Conservation (phyloP, 2,329 filamentous ascomycete genomes). For the Penicillium sp. region DNA sequence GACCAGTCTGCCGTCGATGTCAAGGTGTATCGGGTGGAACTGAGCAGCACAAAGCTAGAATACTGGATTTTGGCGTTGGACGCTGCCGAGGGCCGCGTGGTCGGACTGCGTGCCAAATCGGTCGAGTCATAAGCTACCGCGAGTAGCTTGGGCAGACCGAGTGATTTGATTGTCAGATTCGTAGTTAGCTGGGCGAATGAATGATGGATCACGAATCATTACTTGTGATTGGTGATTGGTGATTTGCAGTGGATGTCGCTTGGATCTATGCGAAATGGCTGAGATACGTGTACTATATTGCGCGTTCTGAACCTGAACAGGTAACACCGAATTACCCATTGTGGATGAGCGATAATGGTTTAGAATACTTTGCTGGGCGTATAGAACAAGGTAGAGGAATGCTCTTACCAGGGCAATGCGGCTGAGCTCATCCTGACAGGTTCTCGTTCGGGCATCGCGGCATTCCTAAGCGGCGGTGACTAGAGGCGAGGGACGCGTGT, state of each 20-base stretch:
- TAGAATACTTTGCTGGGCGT: background rate
- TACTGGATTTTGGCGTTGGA: slow-evolving; percentile 75
- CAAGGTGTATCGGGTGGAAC: slow-evolving; percentile 68
- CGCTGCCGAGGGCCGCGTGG: slow-evolving; percentile 58
- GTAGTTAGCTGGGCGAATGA: too few relatives aligned
- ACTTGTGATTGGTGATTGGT: too few relatives aligned
- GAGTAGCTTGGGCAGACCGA: too few relatives aligned
- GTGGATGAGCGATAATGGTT: slow-evolving; percentile 1
- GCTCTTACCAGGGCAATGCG: background rate
- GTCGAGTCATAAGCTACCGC: slow-evolving; percentile 68
- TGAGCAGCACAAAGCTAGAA: slow-evolving; percentile 63
- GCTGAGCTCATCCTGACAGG: slow-evolving; percentile 8
- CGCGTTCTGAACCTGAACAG: too few relatives aligned
- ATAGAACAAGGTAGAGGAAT: background rate
- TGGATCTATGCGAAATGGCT: too few relatives aligned
- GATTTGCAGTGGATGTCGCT: too few relatives aligned
- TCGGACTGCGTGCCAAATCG: slow-evolving; percentile 74
- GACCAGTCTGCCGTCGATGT: slow-evolving; percentile 53
- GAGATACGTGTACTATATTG: too few relatives aligned
- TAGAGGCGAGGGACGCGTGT: slow-evolving; percentile 23
- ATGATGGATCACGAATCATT: too few relatives aligned
- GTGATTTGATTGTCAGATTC: too few relatives aligned
- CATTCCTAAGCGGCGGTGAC: slow-evolving; percentile 16
- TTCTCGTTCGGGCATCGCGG: slow-evolving; percentile 1
- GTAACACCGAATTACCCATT: too few relatives aligned